Conservation (phyloP, 345 rosid species). For the Capsella bursapastoris region DNA sequence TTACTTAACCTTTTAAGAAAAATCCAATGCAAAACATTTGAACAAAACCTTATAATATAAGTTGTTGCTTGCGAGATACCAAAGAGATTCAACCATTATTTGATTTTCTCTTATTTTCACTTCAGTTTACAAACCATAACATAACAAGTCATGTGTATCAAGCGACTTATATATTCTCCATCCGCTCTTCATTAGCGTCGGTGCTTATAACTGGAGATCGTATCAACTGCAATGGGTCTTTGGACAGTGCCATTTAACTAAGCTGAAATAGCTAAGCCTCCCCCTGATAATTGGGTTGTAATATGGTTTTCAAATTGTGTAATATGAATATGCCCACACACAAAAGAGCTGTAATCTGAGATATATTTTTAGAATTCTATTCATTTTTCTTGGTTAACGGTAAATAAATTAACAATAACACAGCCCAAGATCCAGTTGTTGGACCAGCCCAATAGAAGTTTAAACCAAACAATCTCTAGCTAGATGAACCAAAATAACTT, state of each 20-base stretch:
- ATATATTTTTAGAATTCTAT: too few relatives aligned
- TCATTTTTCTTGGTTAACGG: too few relatives aligned
- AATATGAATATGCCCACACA: neutral
- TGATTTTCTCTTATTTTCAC: neutral
- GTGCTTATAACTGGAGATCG: neutral
- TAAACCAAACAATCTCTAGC: neutral
- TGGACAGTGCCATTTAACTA: neutral
- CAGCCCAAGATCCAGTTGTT: neutral
- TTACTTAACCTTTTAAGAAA: neutral
- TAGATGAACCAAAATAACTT: neutral
- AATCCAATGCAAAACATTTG: neutral
- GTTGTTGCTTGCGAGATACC: neutral
- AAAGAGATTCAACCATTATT: neutral
- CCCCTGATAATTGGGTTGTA: neutral
- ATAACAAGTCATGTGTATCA: neutral
- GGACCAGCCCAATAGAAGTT: neutral
- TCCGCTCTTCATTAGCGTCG: neutral
- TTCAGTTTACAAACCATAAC: conserved; percentile 2
- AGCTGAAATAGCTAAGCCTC: neutral
- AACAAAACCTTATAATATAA: neutral
- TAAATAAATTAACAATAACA: too few relatives aligned
- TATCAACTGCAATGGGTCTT: neutral
- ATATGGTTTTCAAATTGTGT: neutral
- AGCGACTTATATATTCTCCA: neutral
- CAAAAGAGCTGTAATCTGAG: neutral